These are phyloP conservation scores for Coniochaeta prunicola DNA, from an alignment of 2,329 filamentous ascomycete genomes.

Conservation along the genomic window DNA sequence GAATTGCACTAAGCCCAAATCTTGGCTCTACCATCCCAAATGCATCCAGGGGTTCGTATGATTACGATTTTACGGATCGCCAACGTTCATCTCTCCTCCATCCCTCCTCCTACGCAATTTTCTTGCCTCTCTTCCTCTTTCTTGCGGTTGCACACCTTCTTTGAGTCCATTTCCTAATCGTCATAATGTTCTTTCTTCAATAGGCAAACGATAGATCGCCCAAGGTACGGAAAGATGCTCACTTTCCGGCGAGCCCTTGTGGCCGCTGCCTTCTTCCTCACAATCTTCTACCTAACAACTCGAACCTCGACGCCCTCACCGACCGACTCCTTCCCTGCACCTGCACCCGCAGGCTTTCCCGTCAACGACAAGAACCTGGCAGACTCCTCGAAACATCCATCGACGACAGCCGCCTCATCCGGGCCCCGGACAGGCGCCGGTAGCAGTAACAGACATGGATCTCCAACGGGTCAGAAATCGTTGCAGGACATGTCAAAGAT, in stretches of 20 bases:
- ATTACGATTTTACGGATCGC: not conserved
- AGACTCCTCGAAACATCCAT: constrained; percentile 14
- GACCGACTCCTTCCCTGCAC: constrained; percentile 16
- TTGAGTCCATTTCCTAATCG: not conserved
- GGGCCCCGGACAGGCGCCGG: not conserved
- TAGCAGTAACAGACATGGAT: constrained; percentile 10
- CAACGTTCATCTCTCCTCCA: not conserved
- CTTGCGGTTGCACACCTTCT: not conserved
- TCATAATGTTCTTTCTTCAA: not conserved
- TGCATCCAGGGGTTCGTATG: not conserved
- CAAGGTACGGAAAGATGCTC: constrained; percentile 50
- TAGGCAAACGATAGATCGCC: not conserved
- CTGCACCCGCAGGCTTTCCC: constrained; percentile 21
- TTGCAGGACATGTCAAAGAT: constrained; percentile 65
- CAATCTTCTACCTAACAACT: constrained; percentile 62
- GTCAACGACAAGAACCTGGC: constrained; percentile 16
- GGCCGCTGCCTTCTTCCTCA: constrained; percentile 61
- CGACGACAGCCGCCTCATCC: constrained; percentile 11
- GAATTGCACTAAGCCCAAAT: not conserved
- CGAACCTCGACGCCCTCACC: constrained; percentile 31
- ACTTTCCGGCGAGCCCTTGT: constrained; percentile 71
- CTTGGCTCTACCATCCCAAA: not conserved
- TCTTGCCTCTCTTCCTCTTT: not conserved
- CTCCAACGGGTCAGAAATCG: constrained; percentile 42
- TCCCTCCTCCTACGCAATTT: not conserved